phyloP scores from a whole-genome alignment of 495 filamentous ascomycete species.

The Aspergillus haitiensis region DNA sequence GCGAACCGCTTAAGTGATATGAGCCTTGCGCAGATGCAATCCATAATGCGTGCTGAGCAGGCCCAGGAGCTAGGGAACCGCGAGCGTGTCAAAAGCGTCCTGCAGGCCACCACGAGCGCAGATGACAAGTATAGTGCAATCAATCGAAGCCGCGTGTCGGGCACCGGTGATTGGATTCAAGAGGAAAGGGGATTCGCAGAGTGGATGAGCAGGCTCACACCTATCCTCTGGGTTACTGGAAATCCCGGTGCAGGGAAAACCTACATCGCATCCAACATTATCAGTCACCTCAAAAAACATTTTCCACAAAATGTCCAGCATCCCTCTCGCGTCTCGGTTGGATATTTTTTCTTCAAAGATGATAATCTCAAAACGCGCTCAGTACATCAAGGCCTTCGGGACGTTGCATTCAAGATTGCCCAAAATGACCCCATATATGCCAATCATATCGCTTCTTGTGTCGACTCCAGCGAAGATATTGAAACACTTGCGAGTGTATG shows the following conservation, averaged over 20 bases:
- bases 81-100: too few relatives aligned
- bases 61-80: too few relatives aligned
- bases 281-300: constrained; percentile 17
- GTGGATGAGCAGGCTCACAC: background rate
- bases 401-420: constrained; percentile 33
- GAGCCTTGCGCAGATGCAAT: too few relatives aligned
- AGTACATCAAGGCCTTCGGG: constrained; percentile 28
- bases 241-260: constrained; percentile 34
- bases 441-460: background rate
- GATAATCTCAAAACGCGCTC: constrained; percentile 29
- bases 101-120: too few relatives aligned
- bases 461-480: constrained; percentile 6
- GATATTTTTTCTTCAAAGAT: constrained; percentile 38
- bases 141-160: too few relatives aligned
- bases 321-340: constrained; percentile 19
- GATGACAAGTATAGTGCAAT: too few relatives aligned
- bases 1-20: too few relatives aligned
- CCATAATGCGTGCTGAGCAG: too few relatives aligned
- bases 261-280: constrained; percentile 29
- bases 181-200: too few relatives aligned
- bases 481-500: background rate
- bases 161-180: too few relatives aligned
- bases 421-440: constrained; percentile 4
- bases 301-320: constrained; percentile 10
- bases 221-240: background rate